Conservation (phyloP, 805 yeast species). For the Kodamaea hsintzibuensis region DNA sequence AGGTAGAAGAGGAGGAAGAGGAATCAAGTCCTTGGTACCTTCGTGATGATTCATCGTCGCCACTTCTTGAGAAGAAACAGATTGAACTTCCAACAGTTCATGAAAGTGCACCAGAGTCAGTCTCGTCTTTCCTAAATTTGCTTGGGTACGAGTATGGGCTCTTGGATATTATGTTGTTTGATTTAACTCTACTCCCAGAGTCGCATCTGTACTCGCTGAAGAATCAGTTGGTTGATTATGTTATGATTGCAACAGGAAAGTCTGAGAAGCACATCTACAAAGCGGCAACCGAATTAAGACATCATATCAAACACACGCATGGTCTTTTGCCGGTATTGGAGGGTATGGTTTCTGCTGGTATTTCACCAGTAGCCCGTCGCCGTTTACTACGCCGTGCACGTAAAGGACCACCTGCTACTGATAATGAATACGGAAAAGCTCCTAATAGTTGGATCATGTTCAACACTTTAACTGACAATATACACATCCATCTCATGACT, state of each 20-base stretch:
- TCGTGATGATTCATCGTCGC: constrained; percentile 41
- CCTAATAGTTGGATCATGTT: constrained; percentile 84
- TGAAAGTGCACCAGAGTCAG: constrained; percentile 50
- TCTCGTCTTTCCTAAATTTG: constrained; percentile 46
- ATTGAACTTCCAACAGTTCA: constrained; percentile 61
- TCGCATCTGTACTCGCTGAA: constrained; percentile 30
- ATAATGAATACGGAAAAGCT: constrained; percentile 55
- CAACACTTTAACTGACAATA: constrained; percentile 62
- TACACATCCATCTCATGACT: constrained; percentile 74
- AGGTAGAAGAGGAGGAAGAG: neutral
- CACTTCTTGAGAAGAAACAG: constrained; percentile 23
- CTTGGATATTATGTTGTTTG: constrained; percentile 61
- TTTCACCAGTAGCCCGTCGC: constrained; percentile 39
- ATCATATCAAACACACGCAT: constrained; percentile 52
- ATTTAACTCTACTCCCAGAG: constrained; percentile 46
- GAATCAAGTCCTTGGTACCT: constrained; percentile 59
- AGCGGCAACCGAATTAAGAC: constrained; percentile 61
- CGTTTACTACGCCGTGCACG: constrained; percentile 52
- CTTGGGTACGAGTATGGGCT: constrained; percentile 66
- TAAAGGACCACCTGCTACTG: constrained; percentile 51
- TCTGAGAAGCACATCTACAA: constrained; percentile 73
- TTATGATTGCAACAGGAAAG: constrained; percentile 73
- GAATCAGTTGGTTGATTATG: constrained; percentile 32
- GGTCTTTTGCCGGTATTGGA: constrained; percentile 54
- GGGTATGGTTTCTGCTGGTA: constrained; percentile 66